phyloP scores from a whole-genome alignment of 352 stramenopile genomes.

The Phytophthora capsici region DNA sequence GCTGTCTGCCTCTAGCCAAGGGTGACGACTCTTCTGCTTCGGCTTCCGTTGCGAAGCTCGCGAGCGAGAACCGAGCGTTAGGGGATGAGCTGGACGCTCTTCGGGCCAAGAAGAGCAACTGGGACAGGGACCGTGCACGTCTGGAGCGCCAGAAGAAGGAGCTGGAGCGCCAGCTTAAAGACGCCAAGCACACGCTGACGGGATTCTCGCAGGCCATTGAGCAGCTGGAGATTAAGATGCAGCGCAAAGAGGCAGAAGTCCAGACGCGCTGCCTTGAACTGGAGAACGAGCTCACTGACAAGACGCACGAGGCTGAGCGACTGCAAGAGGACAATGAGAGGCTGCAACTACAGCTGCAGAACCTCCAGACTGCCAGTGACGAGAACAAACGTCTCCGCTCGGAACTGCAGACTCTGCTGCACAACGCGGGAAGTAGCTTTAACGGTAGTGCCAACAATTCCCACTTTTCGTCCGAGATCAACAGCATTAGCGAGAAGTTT shows the following conservation, averaged over 20 bases:
- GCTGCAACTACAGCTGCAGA: constrained; percentile 35
- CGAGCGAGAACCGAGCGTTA: constrained; percentile 60
- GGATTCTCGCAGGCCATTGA: constrained; percentile 76
- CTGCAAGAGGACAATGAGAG: constrained; percentile 34
- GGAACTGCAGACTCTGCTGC: constrained; percentile 42
- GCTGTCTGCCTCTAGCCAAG: constrained; percentile 39
- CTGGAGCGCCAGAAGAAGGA: constrained; percentile 56
- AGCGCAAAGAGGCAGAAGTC: constrained; percentile 70
- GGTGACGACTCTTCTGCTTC: constrained; percentile 29
- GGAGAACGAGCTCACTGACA: constrained; percentile 56
- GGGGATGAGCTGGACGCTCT: constrained; percentile 68
- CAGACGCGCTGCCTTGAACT: constrained; percentile 60
- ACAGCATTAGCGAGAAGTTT: constrained; percentile 41
- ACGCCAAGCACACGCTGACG: constrained; percentile 59
- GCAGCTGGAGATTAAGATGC: constrained; percentile 81
- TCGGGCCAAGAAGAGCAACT: constrained; percentile 43
- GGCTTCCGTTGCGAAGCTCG: constrained; percentile 49
- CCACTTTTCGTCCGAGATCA: constrained; percentile 39
- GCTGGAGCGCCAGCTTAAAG: constrained; percentile 63
- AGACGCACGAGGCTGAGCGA: constrained; percentile 50
- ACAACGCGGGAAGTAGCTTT: constrained; percentile 9
- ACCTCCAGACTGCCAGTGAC: constrained; percentile 47
- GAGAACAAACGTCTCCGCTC: constrained; percentile 49
- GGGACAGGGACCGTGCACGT: constrained; percentile 50
- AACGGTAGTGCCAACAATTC: constrained; percentile 9